phyloP scores from a whole-genome alignment of 2,329 filamentous ascomycete genomes.

The Plectosphaerella cucumerina region DNA sequence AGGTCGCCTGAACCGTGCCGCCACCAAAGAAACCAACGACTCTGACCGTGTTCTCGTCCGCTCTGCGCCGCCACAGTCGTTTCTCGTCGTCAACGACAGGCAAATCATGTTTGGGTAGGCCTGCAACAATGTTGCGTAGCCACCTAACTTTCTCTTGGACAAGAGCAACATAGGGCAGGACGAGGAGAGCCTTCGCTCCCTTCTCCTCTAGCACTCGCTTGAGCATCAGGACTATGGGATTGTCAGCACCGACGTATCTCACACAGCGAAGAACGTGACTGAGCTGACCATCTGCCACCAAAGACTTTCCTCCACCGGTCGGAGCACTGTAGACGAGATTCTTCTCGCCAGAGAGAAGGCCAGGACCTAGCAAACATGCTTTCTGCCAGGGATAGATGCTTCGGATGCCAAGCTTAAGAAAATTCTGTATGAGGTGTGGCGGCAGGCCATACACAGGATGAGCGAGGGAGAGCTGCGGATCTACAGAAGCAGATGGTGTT shows the following conservation, averaged over 20 bases:
- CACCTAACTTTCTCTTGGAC: conserved; percentile 77
- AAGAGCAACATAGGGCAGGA: conserved; percentile 73
- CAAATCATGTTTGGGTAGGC: conserved; percentile 39
- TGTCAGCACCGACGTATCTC: conserved; percentile 1
- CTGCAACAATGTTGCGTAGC: conserved; percentile 63
- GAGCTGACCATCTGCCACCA: conserved; percentile 57
- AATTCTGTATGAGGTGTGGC: conserved; percentile 55
- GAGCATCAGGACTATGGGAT: conserved; percentile 59
- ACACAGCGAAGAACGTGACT: not conserved
- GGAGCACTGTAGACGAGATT: conserved; percentile 79
- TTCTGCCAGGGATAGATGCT: conserved; percentile 79
- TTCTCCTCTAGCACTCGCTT: conserved; percentile 63
- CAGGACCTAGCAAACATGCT: conserved; percentile 64
- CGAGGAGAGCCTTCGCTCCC: conserved; percentile 63
- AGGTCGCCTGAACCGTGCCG: conserved; percentile 61
- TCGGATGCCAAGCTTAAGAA: conserved; percentile 62
- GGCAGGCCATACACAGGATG: conserved; percentile 63
- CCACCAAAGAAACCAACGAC: conserved; percentile 74
- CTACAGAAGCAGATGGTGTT: conserved; percentile 47
- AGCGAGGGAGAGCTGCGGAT: conserved; percentile 56
- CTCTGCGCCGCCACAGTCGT: conserved; percentile 48
- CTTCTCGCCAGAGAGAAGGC: conserved; percentile 58
- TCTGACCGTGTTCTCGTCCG: conserved; percentile 55
- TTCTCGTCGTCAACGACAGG: conserved; percentile 25
- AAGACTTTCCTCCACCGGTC: conserved; percentile 73